Evolutionary conservation across 2,329 filamentous ascomycete species (phyloP), one percentile per base, ranked within the genome.

Genomic region (Trichoderma sp.): DNA sequence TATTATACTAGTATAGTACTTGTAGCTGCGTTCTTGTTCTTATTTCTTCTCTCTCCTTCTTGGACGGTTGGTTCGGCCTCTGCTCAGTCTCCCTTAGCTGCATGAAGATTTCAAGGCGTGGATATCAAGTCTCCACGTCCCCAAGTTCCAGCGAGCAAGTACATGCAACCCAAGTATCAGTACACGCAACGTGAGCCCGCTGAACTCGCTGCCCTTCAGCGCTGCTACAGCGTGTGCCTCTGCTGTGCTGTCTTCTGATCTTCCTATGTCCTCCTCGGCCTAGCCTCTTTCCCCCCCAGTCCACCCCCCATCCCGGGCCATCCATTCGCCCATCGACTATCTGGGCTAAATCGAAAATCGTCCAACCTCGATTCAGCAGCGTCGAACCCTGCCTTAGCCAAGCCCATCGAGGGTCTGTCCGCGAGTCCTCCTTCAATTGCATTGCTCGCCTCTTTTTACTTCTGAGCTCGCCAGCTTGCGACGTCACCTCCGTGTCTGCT

Each of bases 301-400:
- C 68, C 63, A 68, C 57, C 56, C 56, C 27, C 68, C 68, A 65
- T 65, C 68, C 68, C 68, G 68, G 68, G 27, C 68, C 63, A 70
- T 68, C 68, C 68, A 70, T 70, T 68, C 64, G 62, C 40, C 68
- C 68, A 68, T 62, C 57, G 49, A 57, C 62, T 56, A 40, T 59
- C 63, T 67, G 63, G 63, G 63, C 55, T 59, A 59, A 67, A 52
- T 58, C 63, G 63, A 59, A 67, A 52, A 59, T 31, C 16, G 33
- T 66, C 63, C 63, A 47, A 37, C 60, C 60, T 69, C 61, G 52
- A 69, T 69, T 40, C 61, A 69, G 53, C 52, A 47, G 43, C 63
- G 27, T 58, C 58, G 66, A 49, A 68, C 66, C 57, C 49, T 56
- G 62, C 52, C 62, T 49, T 65, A 62, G 59, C 58, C 66, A 56